Evolutionary conservation across 2,329 filamentous ascomycete genomes (phyloP), one percentile per base, ranked within the genome.

Genomic region (Trichoderma asperellum): DNA sequence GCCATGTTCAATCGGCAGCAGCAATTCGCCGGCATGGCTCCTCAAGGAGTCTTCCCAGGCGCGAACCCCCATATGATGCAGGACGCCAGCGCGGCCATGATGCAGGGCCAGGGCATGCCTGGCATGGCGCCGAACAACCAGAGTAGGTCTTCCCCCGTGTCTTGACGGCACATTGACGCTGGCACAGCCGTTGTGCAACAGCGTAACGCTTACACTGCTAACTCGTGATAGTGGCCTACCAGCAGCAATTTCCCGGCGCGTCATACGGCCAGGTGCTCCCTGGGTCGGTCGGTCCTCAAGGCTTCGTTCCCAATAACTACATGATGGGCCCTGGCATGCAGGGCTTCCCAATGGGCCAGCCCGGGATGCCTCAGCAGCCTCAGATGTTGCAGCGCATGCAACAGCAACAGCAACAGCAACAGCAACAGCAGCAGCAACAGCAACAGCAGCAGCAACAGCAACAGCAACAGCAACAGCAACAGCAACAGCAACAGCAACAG

Each of bases 41-140:
- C 82, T 68, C 86, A 87, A 76, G 81, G 80, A 70, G 79, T 77
- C 71, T 88, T 87, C 73, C 83, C 82, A 59, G 83, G 81, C 72
- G 83, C 83, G 64, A 87, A 85, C 73, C 80, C 83, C 65, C 80
- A 86, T 78, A 87, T 88, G 85, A 87, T 87, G 82, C 79, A 81
- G 61, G 83, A 81, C 72, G 84, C 83, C 52, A 83, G 84, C 79
- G 83, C 82, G 79, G 86, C 83, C 75, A 89, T 90, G 87, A 89
- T 90, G 87, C 87, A 86, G 80, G 88, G 84, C 77, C 79, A 85
- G 74, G 84, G 80, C 76, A 87, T 88, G 85, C 83, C 83, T 72
- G 85, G 86, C 77, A 88, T 88, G 85, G 81, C 82, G 73, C 79
- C 84, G 72, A 88, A 88, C 82, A 85, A 86, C 65, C 86, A 88